Conservation (phyloP, 305 asterid species). For the Caryopteris hybrid region DNA sequence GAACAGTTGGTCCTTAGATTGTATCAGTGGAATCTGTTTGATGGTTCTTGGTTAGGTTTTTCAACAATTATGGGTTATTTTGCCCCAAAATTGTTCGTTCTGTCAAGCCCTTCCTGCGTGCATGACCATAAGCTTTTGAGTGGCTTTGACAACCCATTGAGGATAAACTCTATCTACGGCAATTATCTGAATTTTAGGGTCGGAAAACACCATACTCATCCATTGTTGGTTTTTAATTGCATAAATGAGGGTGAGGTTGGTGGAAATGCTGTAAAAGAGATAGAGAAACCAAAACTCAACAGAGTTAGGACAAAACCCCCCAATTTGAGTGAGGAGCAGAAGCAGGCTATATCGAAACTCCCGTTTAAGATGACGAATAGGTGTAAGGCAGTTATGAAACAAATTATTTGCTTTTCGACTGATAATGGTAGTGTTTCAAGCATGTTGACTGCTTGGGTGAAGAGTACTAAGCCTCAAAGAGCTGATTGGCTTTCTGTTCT, state of each 20-base stretch:
- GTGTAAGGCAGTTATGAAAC: slow-evolving; percentile 59
- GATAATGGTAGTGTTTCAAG: slow-evolving; percentile 48
- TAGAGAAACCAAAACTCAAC: slow-evolving; percentile 30
- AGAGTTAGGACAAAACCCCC: slow-evolving; percentile 42
- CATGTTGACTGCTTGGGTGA: slow-evolving; percentile 78
- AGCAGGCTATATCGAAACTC: slow-evolving; percentile 40
- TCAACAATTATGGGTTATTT: slow-evolving; percentile 20
- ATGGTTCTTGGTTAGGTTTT: not conserved
- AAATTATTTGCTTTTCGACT: slow-evolving; percentile 51
- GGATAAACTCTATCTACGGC: slow-evolving; percentile 10
- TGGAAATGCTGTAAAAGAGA: slow-evolving; percentile 27
- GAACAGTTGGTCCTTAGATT: not conserved
- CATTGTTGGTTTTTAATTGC: slow-evolving; percentile 14
- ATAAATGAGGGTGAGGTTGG: slow-evolving; percentile 14
- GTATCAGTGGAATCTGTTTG: not conserved
- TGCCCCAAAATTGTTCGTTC: slow-evolving; percentile 5
- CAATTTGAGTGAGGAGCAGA: slow-evolving; percentile 52
- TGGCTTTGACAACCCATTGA: not conserved
- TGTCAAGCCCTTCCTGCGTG: slow-evolving; percentile 13
- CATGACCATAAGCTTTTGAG: not conserved
- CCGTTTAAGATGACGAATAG: slow-evolving; percentile 65
- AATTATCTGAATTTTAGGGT: not conserved
- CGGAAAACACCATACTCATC: slow-evolving; percentile 14
- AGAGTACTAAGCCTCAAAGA: slow-evolving; percentile 68
- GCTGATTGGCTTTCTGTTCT: slow-evolving; percentile 87